Evolutionary conservation across 2,329 filamentous ascomycete species (phyloP), one percentile per base, ranked within the genome.

Genomic region (Ilyonectria sp.): DNA sequence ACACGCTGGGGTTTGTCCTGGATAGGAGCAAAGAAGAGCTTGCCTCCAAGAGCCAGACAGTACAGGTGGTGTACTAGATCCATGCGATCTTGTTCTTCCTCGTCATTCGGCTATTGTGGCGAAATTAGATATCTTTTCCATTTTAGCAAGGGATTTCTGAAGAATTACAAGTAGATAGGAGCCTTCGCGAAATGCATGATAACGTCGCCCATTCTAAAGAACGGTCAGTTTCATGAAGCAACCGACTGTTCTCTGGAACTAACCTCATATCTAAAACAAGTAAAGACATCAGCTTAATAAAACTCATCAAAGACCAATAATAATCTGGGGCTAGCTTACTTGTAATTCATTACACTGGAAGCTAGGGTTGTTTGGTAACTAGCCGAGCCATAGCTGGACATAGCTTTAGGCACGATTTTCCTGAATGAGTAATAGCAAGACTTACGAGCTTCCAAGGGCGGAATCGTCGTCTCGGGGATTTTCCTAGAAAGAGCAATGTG

Each of bases 1-100:
- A 59, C 43, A 6, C 56, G 56, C 44, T 59, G 44, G 44, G 29
- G 43, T 17, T 59, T 50, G n/a, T 59, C 56, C 6, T 17, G 17
- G n/a, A 59, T 29, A 15, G 56, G 56, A 15, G 56, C 23, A 9
- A 49, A 23, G 7, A 35, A 33, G 4, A 49, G 31, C 46, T 19
- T 49, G 10, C 56, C 56, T 37, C 56, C 56, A 3, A 59, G 56
- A n/a, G 31, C 26, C n/a, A 59, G 44, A 29, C 26, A 10, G 9
- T 59, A 59, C n/a, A 59, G 15, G 43, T 59, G 56, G 19, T 59
- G 56, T 7, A 29, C 56, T 8, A 59, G 31, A 23, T 59, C 56
- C 56, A 59, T 59, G 19, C 56, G 40, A n/a, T 59, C 44, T 23
- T 59, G 56, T 23, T 59, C 56, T 21, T 49, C 44, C 11, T 59